phyloP scores from a whole-genome alignment of 768 basidiomycete species.

The Psilocybe tampanensis region DNA sequence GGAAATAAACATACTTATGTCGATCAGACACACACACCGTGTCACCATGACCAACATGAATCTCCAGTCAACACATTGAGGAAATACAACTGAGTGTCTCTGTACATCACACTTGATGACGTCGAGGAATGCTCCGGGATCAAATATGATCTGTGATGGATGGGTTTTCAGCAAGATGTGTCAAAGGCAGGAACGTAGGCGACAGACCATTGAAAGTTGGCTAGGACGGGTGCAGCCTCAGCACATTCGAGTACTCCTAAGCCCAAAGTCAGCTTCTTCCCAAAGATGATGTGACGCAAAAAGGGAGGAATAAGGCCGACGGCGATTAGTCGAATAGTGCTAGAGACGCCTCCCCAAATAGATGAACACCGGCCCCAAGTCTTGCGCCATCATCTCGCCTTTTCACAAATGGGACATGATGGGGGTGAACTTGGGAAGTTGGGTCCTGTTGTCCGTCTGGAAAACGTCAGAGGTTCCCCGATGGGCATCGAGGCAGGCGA shows the following conservation, averaged over 20 bases:
- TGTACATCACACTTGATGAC: conserved; percentile 64
- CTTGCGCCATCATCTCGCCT: conserved; percentile 32
- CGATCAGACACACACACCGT: too few relatives aligned
- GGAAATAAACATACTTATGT: not conserved
- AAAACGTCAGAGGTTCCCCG: not conserved
- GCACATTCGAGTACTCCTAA: conserved; percentile 57
- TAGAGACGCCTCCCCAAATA: not conserved
- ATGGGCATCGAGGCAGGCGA: conserved; percentile 19
- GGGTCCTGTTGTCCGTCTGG: conserved; percentile 35
- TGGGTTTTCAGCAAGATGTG: not conserved
- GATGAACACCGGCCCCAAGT: too few relatives aligned
- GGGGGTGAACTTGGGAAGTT: conserved; percentile 54
- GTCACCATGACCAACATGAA: too few relatives aligned
- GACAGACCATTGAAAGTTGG: conserved; percentile 53
- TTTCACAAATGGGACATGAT: conserved; percentile 62
- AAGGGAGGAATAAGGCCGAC: not conserved
- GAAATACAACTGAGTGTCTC: conserved; percentile 48
- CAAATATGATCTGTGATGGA: conserved; percentile 53
- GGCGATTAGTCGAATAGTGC: not conserved
- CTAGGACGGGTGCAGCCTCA: conserved; percentile 55
- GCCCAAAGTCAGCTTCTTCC: not conserved
- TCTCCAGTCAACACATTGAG: conserved; percentile 72
- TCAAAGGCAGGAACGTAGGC: not conserved
- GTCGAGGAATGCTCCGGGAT: conserved; percentile 63
- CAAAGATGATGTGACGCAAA: not conserved